Evolutionary conservation across 768 basidiomycete species (phyloP).

Genomic region (Nevesoporus exiguus): DNA sequence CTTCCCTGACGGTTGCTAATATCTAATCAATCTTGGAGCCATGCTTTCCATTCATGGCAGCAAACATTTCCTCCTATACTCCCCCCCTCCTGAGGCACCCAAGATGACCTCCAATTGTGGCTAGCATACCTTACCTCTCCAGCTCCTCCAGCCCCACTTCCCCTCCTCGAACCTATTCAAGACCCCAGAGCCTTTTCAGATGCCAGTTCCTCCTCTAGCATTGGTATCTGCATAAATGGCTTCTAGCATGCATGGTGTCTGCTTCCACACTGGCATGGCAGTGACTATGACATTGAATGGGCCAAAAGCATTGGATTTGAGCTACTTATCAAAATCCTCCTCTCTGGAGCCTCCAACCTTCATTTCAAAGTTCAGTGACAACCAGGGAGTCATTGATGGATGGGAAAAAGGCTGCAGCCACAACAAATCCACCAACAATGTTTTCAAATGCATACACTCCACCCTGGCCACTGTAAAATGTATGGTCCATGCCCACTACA

Average conservation of each 20-base stretch:
- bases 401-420: background rate
- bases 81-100: background rate
- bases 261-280: background rate
- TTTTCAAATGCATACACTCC: background rate
- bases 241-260: background rate
- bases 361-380: background rate
- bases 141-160: background rate
- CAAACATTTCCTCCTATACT: background rate
- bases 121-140: no score
- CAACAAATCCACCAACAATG: background rate
- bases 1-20: background rate
- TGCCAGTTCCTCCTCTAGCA: background rate
- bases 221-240: background rate
- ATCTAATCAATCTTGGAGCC: background rate
- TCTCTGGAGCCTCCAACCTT: background rate
- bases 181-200: background rate
- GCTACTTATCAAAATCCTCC: background rate
- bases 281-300: background rate
- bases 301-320: background rate
- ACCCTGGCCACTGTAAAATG: no score
- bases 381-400: background rate
- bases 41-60: background rate
- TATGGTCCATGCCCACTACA: background rate
- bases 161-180: background rate
- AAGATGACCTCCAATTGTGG: background rate